Percentiles rank a stretch among this genome's conserved stretches.
Conservation (phyloP, 768 basidiomycete genomes). For the Phlebiopsis gigantea region DNA sequence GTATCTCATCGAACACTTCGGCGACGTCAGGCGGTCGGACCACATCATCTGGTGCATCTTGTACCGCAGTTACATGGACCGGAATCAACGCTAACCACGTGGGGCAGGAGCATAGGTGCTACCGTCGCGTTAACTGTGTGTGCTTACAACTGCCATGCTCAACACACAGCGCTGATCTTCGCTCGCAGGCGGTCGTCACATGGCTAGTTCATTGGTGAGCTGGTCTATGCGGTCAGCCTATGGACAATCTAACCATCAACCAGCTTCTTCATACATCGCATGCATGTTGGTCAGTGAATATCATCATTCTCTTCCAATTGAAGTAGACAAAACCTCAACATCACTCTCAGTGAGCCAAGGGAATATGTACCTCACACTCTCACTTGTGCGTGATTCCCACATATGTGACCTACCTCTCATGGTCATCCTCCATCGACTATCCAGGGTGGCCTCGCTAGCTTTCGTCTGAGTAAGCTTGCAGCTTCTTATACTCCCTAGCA, state of each 20-base stretch:
- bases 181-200: conserved; percentile 10
- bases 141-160: not conserved
- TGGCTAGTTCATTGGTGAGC: conserved; percentile 4
- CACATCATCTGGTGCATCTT: conserved; percentile 18
- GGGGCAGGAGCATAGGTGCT: conserved; percentile 9
- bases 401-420: not conserved
- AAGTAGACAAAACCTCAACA: not conserved
- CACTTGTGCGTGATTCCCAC: conserved; percentile 10
- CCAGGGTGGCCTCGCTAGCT: conserved; percentile 10
- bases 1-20: conserved; percentile 20
- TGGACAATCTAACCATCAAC: too few species aligned
- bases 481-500: too few species aligned
- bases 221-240: not conserved
- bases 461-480: conserved; percentile 14
- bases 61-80: not conserved
- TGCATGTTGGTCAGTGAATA: conserved; percentile 2
- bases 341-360: conserved; percentile 12
- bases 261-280: conserved; percentile 16
- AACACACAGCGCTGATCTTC: not conserved
- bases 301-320: not conserved
- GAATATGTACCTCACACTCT: conserved; percentile 9
- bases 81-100: not conserved
- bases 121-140: conserved; percentile 12
- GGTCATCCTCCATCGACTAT: not conserved
- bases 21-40: conserved; percentile 14